These are phyloP conservation scores for Alectoria sarmentosa DNA, from an alignment of 495 filamentous ascomycete species.

Conservation along the genomic window DNA sequence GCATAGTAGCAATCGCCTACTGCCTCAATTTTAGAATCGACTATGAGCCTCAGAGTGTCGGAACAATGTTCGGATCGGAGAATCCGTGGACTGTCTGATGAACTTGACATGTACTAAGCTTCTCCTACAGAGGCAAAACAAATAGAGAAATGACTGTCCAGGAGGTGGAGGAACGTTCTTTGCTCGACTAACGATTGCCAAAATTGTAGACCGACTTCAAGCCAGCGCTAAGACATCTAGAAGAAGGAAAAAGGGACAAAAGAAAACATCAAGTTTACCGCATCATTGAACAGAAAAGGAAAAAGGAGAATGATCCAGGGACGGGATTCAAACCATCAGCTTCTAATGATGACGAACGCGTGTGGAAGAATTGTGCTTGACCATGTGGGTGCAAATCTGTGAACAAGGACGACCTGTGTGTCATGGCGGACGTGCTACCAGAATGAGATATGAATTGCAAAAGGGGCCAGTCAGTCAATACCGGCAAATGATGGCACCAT, in stretches of 20 bases:
- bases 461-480: background rate
- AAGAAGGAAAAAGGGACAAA: too few species aligned
- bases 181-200: background rate
- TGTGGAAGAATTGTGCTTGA: background rate
- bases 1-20: background rate
- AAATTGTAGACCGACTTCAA: too few species aligned
- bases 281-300: background rate
- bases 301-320: background rate
- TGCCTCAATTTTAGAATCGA: background rate
- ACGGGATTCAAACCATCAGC: background rate
- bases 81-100: background rate
- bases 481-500: background rate
- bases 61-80: background rate
- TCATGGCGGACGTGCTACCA: background rate
- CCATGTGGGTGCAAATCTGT: background rate
- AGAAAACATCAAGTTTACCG: too few species aligned
- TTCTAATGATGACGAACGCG: background rate
- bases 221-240: too few species aligned
- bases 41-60: background rate
- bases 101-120: background rate
- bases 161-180: background rate
- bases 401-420: background rate
- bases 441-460: background rate
- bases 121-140: background rate
- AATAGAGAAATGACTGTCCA: background rate